Conservation (phyloP, 257 asterid genomes). For the Jacaranda mimosifolia region DNA sequence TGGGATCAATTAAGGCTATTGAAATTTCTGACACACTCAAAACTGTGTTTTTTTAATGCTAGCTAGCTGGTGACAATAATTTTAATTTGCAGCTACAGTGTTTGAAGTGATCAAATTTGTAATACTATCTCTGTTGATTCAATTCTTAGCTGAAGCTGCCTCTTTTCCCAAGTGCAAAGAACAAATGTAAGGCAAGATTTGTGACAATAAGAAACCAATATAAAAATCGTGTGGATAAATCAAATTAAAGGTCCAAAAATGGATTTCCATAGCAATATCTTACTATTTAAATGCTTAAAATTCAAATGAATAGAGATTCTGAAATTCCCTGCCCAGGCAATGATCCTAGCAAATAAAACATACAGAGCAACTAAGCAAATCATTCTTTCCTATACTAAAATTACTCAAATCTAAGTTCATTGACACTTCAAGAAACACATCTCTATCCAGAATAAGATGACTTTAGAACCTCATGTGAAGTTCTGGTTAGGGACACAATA, state of each 20-base stretch:
- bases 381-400: too few species aligned
- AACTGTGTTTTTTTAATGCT: slow-evolving; percentile 24
- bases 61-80: too few species aligned
- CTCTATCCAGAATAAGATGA: slow-evolving; percentile 2
- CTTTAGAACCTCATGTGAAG: background rate
- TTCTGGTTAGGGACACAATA: background rate
- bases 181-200: slow-evolving; percentile 3
- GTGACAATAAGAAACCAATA: slow-evolving; percentile 20
- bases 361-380: background rate
- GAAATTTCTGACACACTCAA: slow-evolving; percentile 12
- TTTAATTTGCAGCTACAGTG: slow-evolving; percentile 1
- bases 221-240: slow-evolving; percentile 4
- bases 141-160: slow-evolving; percentile 18
- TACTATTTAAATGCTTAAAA: background rate
- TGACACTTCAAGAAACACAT: slow-evolving; percentile 2
- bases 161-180: slow-evolving; percentile 1
- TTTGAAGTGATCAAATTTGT: background rate
- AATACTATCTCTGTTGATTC: background rate
- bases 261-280: background rate
- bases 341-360: slow-evolving; percentile 4
- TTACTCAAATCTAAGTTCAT: slow-evolving; percentile 9
- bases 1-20: slow-evolving; percentile 47
- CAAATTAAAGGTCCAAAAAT: slow-evolving; percentile 10
- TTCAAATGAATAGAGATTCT: background rate
- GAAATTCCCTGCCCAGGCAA: slow-evolving; percentile 17